Base-by-base conservation (phyloP, 257 asterid genomes). In the Parsonsia alboflavescens region DNA sequence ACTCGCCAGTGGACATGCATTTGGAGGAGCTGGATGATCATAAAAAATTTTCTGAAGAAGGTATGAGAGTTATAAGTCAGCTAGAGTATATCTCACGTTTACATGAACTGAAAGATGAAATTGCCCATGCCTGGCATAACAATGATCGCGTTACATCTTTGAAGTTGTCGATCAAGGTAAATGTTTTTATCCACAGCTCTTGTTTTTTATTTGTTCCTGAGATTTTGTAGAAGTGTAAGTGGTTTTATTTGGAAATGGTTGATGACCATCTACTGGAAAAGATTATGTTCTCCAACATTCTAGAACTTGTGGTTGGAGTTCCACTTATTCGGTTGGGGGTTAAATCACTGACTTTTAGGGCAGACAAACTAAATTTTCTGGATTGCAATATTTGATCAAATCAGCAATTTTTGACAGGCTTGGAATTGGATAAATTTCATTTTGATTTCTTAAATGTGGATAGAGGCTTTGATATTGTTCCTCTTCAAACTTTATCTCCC, bases 151-250 rank as follows among this genome's bases (percentile, higher is more conserved):
- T 89, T 74, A 86, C 93, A 77, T 81, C 98, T 79, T 83, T 93
- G 76, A 89, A 88, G 86, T 84, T 88, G 90, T 86, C 96, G 10
- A 91, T 90, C 78, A 93, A 91, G 97, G 97, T 90, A 81, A 80
- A 54, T 56, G 77, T 75, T 77, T 17, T 68, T 81, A 22, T 33
- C 42, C 53, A n/a, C 17, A 10, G 22, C 79, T 64, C 41, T 72
- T 53, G 53, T 58, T 1, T 56, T 54, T 49, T 70, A 7, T 36
- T 17, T 70, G 30, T 68, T 68, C 24, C 39, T 28, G 7, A 68
- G 73, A 22, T 22, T 42, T n/a, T 26, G 41, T 13, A 44, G 70
- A 39, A 46, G 44, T 30, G 64, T 52, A 26, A 39, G 64, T 26
- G 28, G 42, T 50, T 70, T 36, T 65, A 19, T 39, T n/a, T 65